These are phyloP conservation scores for Quaeritorhiza haematococci DNA, from an alignment of 371 early-diverging fungal species.

Conservation along the genomic window DNA sequence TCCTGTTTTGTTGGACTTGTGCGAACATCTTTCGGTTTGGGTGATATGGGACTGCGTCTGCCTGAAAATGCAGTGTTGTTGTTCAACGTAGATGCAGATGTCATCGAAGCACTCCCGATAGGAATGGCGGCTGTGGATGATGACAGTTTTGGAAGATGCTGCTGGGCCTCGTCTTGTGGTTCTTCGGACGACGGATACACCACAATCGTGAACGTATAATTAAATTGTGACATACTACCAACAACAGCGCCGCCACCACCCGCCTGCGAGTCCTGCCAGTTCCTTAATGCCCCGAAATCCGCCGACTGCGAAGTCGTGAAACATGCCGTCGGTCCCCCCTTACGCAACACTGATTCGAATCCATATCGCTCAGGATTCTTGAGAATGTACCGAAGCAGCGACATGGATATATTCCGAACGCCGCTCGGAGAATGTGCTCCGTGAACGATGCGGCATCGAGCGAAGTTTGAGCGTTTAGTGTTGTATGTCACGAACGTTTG, in stretches of 20 bases:
- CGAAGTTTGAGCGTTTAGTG: conserved; percentile 1
- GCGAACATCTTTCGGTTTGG: not conserved
- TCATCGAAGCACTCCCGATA: not conserved
- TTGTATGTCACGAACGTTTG: conserved; percentile 56
- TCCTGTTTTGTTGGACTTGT: not conserved
- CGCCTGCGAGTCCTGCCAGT: conserved; percentile 5
- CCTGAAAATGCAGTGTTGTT: conserved; percentile 1
- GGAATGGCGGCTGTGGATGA: not conserved
- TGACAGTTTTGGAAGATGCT: not conserved
- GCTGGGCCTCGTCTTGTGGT: not conserved
- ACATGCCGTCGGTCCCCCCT: conserved; percentile 28
- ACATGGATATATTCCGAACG: conserved; percentile 5
- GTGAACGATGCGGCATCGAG: conserved; percentile 26
- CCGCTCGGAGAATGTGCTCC: conserved; percentile 26
- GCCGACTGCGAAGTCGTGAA: conserved; percentile 23
- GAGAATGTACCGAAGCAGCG: conserved; percentile 61
- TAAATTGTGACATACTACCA: conserved; percentile 6
- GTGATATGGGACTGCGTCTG: not conserved
- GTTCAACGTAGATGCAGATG: not conserved
- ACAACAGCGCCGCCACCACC: conserved; percentile 10
- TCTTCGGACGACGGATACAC: conserved; percentile 13
- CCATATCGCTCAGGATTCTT: conserved; percentile 62
- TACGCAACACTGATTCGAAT: conserved; percentile 29
- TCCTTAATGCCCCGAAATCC: conserved; percentile 15
- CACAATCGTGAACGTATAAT: conserved; percentile 11